These are phyloP conservation scores for Elaeagnus macrophylla DNA, from an alignment of 306 rosid species.

Conservation along the genomic window DNA sequence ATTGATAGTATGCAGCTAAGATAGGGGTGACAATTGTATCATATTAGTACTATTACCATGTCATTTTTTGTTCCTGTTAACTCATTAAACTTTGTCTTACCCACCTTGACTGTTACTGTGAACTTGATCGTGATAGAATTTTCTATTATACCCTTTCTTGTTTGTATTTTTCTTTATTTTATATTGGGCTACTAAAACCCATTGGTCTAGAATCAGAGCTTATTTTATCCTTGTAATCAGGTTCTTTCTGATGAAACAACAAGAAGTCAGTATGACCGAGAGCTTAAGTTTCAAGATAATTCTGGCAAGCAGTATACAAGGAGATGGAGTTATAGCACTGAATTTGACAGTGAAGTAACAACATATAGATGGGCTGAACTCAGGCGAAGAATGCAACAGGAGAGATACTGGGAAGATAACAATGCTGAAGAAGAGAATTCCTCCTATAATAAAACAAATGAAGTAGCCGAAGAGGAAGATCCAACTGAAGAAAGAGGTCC, in stretches of 20 bases:
- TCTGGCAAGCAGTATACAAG: constrained; percentile 29
- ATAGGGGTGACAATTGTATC: too few species aligned
- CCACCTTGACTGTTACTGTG: too few species aligned
- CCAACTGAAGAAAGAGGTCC: constrained; percentile 40
- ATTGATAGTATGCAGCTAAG: too few species aligned
- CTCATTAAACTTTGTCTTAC: too few species aligned
- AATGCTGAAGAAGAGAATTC: constrained; percentile 26
- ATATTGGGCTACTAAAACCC: background rate
- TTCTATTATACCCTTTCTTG: background rate
- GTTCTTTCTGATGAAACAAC: constrained; percentile 67
- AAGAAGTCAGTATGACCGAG: constrained; percentile 51
- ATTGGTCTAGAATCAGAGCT: constrained; percentile 2
- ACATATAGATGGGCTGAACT: constrained; percentile 51
- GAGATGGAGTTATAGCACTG: constrained; percentile 40
- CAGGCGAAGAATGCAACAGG: constrained; percentile 39
- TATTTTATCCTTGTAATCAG: constrained; percentile 32
- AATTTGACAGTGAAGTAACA: constrained; percentile 45
- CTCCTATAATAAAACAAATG: constrained; percentile 28
- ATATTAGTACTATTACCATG: too few species aligned
- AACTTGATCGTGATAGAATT: background rate
- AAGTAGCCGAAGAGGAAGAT: constrained; percentile 39
- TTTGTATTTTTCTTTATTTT: background rate
- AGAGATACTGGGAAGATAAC: constrained; percentile 38
- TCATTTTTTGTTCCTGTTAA: too few species aligned
- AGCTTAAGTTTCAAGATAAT: constrained; percentile 35